Base-by-base conservation (phyloP, 176 grass and related monocot species). In the Oryza punctata region DNA sequence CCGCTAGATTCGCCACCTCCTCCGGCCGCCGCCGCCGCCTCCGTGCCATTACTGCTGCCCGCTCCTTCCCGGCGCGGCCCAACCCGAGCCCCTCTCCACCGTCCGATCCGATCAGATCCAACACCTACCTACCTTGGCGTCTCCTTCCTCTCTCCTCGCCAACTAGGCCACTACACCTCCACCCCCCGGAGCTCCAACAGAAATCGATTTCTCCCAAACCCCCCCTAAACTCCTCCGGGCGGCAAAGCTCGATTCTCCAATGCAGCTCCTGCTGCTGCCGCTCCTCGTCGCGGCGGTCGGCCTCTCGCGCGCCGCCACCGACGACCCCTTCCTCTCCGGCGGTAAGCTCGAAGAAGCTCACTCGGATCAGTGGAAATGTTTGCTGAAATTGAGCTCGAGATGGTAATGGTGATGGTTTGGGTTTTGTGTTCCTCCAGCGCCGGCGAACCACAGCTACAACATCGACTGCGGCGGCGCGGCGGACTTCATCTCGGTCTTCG, bases 391-490 rank as follows among this genome's bases (percentile, higher is more conserved):
- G 4, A 63, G 65, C 77, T 28, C 6, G 16, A 5, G 44, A 1
- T 30, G 23, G 72, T 82, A 37, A 72, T 32, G 16, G 27, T 21
- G 2, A 38, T 41, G n/a, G n/a, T 15, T 7, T 14, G 3, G 1
- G 54, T 28, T 8, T 4, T 11, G 57, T 41, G 13, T 70, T 70
- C 37, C 1, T 11, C 54, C 67, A 75, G 41, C 81, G 68, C 71
- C 85, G 81, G 84, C 75, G 64, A 91, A 91, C 76, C 81, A 91
- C 87, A 91, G 89, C 74, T 97, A 86, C 87, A 99, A 99, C 91
- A 94, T 99, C 85, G 97, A 99, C 88, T 99, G 97, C 82, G 97
- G 97, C 14, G 97, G 93, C 29, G 38, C 91, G 12, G 45, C 88
- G 59, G 93, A 96, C 84, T 99, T 96, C 89, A 94, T 91, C 25